Conservation (phyloP, 768 basidiomycete species). For the Psilocybe cyanescens region DNA sequence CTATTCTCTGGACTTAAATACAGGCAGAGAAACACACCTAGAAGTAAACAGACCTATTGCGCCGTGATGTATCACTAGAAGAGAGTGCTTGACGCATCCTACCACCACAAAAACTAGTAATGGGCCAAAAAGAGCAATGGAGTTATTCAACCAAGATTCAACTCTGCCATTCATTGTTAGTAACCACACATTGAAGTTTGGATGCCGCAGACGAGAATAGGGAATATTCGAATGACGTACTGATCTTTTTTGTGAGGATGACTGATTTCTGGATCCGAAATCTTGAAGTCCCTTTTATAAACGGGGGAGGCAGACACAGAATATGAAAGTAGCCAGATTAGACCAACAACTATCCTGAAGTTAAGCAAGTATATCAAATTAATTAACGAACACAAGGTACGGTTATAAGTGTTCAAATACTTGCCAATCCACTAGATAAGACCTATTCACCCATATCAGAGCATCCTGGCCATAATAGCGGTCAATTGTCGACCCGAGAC, state of each 20-base stretch:
- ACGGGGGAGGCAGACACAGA: slow-evolving; percentile 41
- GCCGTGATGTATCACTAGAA: slow-evolving; percentile 61
- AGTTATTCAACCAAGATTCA: slow-evolving; percentile 47
- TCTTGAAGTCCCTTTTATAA: slow-evolving; percentile 53
- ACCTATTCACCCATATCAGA: slow-evolving; percentile 45
- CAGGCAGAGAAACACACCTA: slow-evolving; percentile 28
- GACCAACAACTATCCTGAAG: slow-evolving; percentile 38
- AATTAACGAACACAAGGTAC: background rate
- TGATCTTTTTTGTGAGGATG: slow-evolving; percentile 53
- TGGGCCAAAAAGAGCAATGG: slow-evolving; percentile 52
- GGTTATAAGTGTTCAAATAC: slow-evolving; percentile 1
- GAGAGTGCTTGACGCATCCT: slow-evolving; percentile 46
- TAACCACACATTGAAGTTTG: background rate
- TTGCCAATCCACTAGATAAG: slow-evolving; percentile 62
- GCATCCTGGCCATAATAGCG: slow-evolving; percentile 41
- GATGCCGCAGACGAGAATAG: background rate
- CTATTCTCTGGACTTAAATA: background rate
- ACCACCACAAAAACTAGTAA: slow-evolving; percentile 37
- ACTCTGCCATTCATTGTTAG: slow-evolving; percentile 39
- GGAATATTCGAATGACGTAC: slow-evolving; percentile 32
- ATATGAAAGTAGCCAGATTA: slow-evolving; percentile 47
- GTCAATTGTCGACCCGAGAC: slow-evolving; percentile 12
- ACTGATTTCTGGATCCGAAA: slow-evolving; percentile 55
- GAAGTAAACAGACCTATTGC: slow-evolving; percentile 50
- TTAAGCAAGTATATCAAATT: background rate